phyloP scores from a whole-genome alignment of 495 filamentous ascomycete species.

The Trichocladium uniseriatum region DNA sequence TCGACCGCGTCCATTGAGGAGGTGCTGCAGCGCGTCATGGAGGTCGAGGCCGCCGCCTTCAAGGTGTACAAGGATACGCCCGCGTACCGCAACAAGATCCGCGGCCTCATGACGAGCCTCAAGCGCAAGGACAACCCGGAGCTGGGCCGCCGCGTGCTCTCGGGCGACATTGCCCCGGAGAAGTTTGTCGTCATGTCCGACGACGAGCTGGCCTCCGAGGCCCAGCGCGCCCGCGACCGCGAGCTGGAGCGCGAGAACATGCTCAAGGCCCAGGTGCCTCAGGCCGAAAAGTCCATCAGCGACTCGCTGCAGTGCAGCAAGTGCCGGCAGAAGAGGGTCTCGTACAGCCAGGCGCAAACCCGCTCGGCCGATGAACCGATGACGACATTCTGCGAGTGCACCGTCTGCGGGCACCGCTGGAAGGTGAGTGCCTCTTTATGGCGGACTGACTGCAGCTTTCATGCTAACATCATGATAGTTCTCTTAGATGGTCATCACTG shows the following conservation, averaged over 20 bases:
- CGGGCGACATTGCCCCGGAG: conserved; percentile 58
- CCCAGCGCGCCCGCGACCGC: conserved; percentile 66
- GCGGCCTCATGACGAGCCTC: conserved; percentile 84
- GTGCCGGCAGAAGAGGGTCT: conserved; percentile 86
- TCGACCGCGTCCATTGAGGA: conserved; percentile 45
- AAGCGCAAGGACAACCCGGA: conserved; percentile 80
- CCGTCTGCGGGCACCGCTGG: conserved; percentile 66
- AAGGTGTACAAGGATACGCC: conserved; percentile 53
- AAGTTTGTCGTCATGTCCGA: conserved; percentile 59
- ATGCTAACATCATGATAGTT: conserved; percentile 6
- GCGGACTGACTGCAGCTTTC: not conserved
- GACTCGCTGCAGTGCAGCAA: conserved; percentile 78
- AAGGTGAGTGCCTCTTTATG: conserved; percentile 41
- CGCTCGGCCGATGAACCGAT: conserved; percentile 87
- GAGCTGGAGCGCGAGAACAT: conserved; percentile 80
- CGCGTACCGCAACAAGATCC: conserved; percentile 74
- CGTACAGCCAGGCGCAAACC: conserved; percentile 92
- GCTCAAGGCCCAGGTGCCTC: conserved; percentile 87
- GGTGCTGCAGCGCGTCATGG: conserved; percentile 57
- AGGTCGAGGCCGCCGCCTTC: conserved; percentile 67
- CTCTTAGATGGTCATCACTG: conserved; percentile 7
- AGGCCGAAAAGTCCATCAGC: conserved; percentile 78
- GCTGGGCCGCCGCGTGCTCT: conserved; percentile 65
- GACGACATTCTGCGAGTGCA: conserved; percentile 76
- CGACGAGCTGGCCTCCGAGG: conserved; percentile 48